Base-by-base conservation (phyloP, 768 basidiomycete species). In the Suillus ampliporus region DNA sequence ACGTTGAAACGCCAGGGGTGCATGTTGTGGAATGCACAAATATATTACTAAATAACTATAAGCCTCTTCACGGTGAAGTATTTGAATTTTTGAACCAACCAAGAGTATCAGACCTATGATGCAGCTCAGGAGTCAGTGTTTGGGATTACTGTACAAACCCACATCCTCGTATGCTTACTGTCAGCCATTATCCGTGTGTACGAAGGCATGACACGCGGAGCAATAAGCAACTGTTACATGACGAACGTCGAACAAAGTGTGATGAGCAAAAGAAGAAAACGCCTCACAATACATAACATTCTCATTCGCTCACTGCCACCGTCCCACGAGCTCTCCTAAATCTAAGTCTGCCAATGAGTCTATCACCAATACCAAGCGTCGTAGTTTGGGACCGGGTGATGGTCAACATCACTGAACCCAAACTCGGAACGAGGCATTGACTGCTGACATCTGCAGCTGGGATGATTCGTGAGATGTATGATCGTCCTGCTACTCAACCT, bases 401-500 rank as follows among this genome's bases (percentile, higher is more conserved):
- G n/a, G n/a, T n/a, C n/a, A n/a, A n/a, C n/a, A 4, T 58, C 38
- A 13, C 34, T 21, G n/a, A 53, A 15, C 53, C 53, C 53, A 38
- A 54, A 19, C 53, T 54, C 23, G 53, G 21, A 9, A 37, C 21
- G 21, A 38, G 15, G 15, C 53, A 35, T 8, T 35, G 53, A 50
- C 73, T 75, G 28, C 73, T 72, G 35, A 76, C 73, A 23, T 62
- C 70, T 1, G 67, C 70, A 21, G 68, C 67, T n/a, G 74, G 72
- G 15, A 75, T 66, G 48, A 77, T 69, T 21, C 75, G 73, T 21
- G 60, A 76, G 57, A 41, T 74, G 74, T 38, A 77, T 61, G 58
- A 79, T 75, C 38, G 79, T 78, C 21, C 79, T 72, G 68, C 82
- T 82, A 71, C 75, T 79, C 13, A 82, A 80, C 28, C 81, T 76